phyloP scores from a whole-genome alignment of 2,329 filamentous ascomycete genomes.

The Acephala macrosclerotiorum region DNA sequence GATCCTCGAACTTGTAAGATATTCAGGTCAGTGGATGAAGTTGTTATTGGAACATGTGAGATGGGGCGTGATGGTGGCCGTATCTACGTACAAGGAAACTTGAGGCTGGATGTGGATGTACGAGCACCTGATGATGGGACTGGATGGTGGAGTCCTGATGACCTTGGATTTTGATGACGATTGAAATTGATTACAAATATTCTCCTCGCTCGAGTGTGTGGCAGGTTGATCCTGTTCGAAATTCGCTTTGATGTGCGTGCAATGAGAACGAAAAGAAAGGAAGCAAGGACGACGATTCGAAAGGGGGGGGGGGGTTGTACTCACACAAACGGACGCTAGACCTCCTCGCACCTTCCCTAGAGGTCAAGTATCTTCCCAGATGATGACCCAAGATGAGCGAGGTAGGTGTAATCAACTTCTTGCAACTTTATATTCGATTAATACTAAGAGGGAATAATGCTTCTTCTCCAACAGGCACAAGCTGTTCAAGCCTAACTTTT shows the following conservation, averaged over 20 bases:
- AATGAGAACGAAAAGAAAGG: too few species aligned
- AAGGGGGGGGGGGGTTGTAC: too few species aligned
- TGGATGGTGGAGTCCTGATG: constrained; percentile 2
- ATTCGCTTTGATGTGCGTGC: too few species aligned
- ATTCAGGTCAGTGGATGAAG: background rate
- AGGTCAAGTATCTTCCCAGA: too few species aligned
- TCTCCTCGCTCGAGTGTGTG: too few species aligned
- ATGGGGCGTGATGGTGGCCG: background rate
- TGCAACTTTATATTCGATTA: constrained; percentile 18
- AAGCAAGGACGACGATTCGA: too few species aligned
- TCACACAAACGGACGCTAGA: too few species aligned
- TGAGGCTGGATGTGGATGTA: background rate
- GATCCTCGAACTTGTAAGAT: background rate
- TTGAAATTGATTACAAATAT: too few species aligned
- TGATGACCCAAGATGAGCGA: background rate
- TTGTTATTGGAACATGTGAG: background rate
- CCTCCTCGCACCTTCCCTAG: too few species aligned
- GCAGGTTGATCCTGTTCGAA: too few species aligned
- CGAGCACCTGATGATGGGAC: background rate
- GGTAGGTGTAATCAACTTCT: constrained; percentile 15
- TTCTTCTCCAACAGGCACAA: too few species aligned
- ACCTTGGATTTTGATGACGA: background rate
- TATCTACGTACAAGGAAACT: background rate
- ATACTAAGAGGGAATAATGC: constrained; percentile 22
- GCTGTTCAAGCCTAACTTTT: too few species aligned